A percentile compares a stretch with the other conserved stretches of the same genome.
phyloP scores from a whole-genome alignment of 2,329 filamentous ascomycete genomes.

The Pseudogymnoascus verrucosus region DNA sequence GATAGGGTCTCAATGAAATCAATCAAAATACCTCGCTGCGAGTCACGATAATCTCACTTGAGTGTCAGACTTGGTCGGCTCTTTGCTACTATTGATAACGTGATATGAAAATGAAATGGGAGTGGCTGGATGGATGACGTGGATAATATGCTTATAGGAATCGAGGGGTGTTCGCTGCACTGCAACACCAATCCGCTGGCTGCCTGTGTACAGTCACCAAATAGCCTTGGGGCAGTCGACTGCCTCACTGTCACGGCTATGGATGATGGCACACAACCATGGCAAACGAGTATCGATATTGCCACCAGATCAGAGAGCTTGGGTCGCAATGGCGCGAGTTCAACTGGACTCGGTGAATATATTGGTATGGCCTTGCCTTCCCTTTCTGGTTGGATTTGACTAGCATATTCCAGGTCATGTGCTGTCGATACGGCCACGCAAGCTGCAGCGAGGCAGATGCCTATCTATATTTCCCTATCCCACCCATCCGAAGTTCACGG shows the following conservation, averaged over 20 bases:
- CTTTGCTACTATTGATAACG: not conserved
- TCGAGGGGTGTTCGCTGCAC: not conserved
- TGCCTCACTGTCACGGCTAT: not conserved
- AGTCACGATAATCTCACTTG: constrained; percentile 3
- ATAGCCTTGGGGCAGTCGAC: not conserved
- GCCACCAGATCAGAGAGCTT: constrained; percentile 8
- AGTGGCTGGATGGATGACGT: not conserved
- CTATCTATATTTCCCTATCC: constrained; percentile 5
- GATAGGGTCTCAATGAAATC: constrained; percentile 13
- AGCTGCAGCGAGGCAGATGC: constrained; percentile 5
- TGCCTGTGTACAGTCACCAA: not conserved
- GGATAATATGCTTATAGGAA: constrained; percentile 3
- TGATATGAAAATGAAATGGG: constrained; percentile 6
- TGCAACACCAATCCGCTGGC: not conserved
- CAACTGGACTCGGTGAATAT: not conserved
- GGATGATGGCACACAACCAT: not conserved
- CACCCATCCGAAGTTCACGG: not conserved
- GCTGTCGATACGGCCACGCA: constrained; percentile 4
- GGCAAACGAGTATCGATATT: not conserved
- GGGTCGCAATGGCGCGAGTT: constrained; percentile 7
- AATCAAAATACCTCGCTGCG: constrained; percentile 19
- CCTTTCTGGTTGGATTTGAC: constrained; percentile 3
- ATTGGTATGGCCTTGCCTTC: constrained; percentile 8
- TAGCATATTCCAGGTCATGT: constrained; percentile 7
- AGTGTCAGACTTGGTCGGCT: not conserved